Percentiles rank a stretch among this genome's conserved stretches.
These are phyloP conservation scores for Dioscorea dumetorum DNA, from an alignment of 106 monocot genomes.

Conservation along the genomic window DNA sequence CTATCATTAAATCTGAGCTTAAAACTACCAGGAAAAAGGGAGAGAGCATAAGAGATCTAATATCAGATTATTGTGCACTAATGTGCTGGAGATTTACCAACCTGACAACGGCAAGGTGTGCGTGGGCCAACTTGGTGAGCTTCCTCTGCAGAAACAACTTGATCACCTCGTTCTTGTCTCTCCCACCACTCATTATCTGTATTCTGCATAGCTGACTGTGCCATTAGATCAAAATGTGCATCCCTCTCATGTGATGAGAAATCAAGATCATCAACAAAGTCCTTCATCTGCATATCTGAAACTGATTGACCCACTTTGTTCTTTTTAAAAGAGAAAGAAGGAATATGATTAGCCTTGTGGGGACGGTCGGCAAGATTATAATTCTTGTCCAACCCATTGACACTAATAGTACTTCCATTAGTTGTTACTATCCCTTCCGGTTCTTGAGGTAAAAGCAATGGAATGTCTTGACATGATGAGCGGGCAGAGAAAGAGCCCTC, in stretches of 20 bases:
- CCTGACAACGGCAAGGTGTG: constrained; percentile 84
- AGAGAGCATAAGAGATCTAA: too few species aligned
- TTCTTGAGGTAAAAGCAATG: constrained; percentile 81
- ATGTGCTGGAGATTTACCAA: constrained; percentile 8
- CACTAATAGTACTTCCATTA: constrained; percentile 21
- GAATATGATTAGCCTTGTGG: constrained; percentile 7
- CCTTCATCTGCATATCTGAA: constrained; percentile 35
- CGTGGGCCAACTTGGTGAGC: constrained; percentile 87
- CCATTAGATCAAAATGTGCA: constrained; percentile 5
- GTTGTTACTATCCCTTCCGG: constrained; percentile 21
- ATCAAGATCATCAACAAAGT: constrained; percentile 42
- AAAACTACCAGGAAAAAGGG: too few species aligned
- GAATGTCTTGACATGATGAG: constrained; percentile 75
- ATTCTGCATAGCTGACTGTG: constrained; percentile 9
- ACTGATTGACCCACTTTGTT: constrained; percentile 1
- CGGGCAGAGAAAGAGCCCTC: constrained; percentile 40
- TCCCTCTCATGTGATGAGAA: constrained; percentile 9
- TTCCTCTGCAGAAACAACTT: constrained; percentile 56
- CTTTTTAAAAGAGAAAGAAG: constrained; percentile 11
- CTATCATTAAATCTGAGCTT: too few species aligned
- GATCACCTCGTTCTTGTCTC: constrained; percentile 58
- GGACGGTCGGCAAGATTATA: constrained; percentile 6
- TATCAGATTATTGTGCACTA: too few species aligned
- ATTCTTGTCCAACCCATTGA: constrained; percentile 10
- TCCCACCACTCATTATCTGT: constrained; percentile 89